Conservation (phyloP, 192 early-diverging fungal genomes). For the Coemansia sp. region DNA sequence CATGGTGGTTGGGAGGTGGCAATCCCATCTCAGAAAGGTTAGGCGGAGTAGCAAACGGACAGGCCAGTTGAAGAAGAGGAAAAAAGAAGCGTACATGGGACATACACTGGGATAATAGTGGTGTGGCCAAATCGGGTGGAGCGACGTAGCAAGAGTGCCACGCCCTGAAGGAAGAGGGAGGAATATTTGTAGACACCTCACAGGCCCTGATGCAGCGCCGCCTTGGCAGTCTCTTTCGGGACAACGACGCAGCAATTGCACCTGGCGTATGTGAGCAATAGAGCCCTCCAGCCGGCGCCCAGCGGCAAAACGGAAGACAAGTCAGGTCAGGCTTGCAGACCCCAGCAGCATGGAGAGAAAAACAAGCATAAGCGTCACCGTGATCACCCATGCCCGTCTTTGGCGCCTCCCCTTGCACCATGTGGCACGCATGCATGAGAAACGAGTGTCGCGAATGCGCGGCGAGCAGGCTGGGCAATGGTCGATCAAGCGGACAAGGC, state of each 20-base stretch:
- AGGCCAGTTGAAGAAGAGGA: neutral
- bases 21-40: constrained; percentile 10
- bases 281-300: neutral
- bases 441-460: neutral
- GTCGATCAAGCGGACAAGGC: constrained; percentile 1
- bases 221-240: constrained; percentile 3
- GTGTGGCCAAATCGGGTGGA: neutral
- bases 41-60: constrained; percentile 9
- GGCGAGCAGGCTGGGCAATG: neutral
- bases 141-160: constrained; percentile 1
- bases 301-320: neutral
- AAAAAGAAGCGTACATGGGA: neutral
- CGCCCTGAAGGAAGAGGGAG: neutral
- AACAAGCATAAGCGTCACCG: constrained; percentile 6
- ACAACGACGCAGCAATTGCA: constrained; percentile 7
- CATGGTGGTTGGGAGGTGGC: neutral
- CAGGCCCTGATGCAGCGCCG: neutral
- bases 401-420: neutral
- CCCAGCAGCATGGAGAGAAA: neutral
- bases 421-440: neutral
- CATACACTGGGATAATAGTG: neutral
- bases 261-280: neutral
- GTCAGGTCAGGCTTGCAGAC: neutral
- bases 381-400: neutral
- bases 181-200: constrained; percentile 1